Evolutionary conservation across 2,329 filamentous ascomycete genomes (phyloP).

Genomic region (Epichloe coenophiala): DNA sequence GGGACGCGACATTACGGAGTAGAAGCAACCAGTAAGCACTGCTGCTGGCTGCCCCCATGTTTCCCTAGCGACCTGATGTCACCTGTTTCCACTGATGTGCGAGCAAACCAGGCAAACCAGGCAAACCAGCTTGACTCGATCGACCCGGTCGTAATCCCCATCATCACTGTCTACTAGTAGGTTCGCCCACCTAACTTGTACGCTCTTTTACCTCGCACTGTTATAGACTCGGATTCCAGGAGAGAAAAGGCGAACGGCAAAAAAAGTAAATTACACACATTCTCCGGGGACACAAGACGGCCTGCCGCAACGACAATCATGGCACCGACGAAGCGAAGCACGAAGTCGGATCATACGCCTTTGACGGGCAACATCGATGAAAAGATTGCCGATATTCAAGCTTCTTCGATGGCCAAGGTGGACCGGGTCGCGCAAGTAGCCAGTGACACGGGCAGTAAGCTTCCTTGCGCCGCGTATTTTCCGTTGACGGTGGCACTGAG

Average conservation of each 20-base stretch:
- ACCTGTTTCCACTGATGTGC: constrained; percentile 4
- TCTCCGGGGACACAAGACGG: not conserved
- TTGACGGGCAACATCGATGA: constrained; percentile 5
- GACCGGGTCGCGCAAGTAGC: constrained; percentile 2
- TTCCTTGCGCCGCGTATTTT: constrained; percentile 35
- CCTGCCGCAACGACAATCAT: constrained; percentile 1
- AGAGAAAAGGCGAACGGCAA: not conserved
- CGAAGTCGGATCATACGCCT: constrained; percentile 5
- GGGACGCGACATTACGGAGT: not conserved
- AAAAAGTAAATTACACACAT: no score
- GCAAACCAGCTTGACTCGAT: no score
- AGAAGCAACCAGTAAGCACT: not conserved
- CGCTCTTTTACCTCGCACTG: not conserved
- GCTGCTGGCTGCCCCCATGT: not conserved
- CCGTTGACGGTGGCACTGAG: constrained; percentile 39
- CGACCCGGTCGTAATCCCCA: not conserved
- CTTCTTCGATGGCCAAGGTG: constrained; percentile 8
- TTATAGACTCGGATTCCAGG: no score
- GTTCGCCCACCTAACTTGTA: not conserved
- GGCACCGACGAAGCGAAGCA: constrained; percentile 13
- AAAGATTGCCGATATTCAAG: not conserved
- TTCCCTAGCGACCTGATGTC: constrained; percentile 8
- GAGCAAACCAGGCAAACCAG: not conserved
- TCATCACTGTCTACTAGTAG: not conserved
- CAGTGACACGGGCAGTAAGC: constrained; percentile 10